These are phyloP conservation scores for Ascochyta lentis DNA, from an alignment of 2,329 filamentous ascomycete species.

Conservation along the genomic window DNA sequence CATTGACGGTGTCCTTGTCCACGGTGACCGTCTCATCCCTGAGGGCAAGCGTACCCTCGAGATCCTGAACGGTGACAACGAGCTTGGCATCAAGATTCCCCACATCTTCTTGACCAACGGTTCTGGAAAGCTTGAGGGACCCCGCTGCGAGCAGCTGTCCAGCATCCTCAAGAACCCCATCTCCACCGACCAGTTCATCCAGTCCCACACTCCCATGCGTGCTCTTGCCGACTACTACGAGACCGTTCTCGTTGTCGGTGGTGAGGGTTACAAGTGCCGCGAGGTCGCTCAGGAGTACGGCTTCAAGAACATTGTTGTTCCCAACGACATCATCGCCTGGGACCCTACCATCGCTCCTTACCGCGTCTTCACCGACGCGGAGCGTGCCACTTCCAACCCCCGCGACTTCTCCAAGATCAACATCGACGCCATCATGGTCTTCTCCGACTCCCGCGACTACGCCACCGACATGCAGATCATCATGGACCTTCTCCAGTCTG, in stretches of 20 bases:
- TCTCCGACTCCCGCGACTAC: constrained; percentile 76
- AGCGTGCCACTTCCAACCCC: constrained; percentile 70
- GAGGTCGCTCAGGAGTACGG: constrained; percentile 76
- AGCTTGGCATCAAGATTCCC: constrained; percentile 78
- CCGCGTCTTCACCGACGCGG: constrained; percentile 70
- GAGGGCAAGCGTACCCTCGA: constrained; percentile 70
- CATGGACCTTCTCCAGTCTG: constrained; percentile 72
- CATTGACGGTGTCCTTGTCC: constrained; percentile 76
- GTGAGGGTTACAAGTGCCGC: constrained; percentile 76
- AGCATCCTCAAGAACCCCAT: constrained; percentile 71
- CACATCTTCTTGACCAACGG: constrained; percentile 79
- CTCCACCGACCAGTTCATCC: constrained; percentile 76
- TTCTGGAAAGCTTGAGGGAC: constrained; percentile 72
- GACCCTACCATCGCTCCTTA: constrained; percentile 73
- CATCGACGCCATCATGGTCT: constrained; percentile 77
- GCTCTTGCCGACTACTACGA: constrained; percentile 78
- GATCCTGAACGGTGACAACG: constrained; percentile 77
- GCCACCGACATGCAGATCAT: constrained; percentile 79
- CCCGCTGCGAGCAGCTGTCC: constrained; percentile 70
- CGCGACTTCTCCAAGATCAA: constrained; percentile 75
- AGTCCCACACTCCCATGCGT: constrained; percentile 79
- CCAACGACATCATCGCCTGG: constrained; percentile 76
- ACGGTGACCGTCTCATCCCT: constrained; percentile 73
- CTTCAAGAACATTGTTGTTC: constrained; percentile 75
- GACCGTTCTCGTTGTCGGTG: constrained; percentile 76